Evolutionary conservation across 441 rosid genomes (phyloP), one percentile per base, ranked within the genome.

Genomic region (Erysimum pusillum): DNA sequence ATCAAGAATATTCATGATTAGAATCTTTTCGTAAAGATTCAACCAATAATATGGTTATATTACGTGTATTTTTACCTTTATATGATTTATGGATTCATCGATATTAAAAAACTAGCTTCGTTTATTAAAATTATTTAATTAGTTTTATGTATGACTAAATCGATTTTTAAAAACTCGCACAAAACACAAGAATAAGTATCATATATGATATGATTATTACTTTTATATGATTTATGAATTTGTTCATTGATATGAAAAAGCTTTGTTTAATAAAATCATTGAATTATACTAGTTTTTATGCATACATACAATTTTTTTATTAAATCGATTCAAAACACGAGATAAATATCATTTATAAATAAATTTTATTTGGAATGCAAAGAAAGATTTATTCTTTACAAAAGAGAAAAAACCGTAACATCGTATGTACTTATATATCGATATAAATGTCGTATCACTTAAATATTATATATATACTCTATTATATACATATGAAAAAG

Each of bases 1-100:
- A 77, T 71, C 72, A 71, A 49, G 44, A 64, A 57, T 64, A 41
- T 48, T 64, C 12, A 49, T 7, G 1, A 51, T 25, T 58, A 64
- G 57, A 58, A 65, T 71, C 63, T 77, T 12, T 58, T 72, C 5
- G 9, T 45, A 46, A 5, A 15, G 49, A 57, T 74, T 58, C 67
- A 5, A 10, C 52, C 53, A 36, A 20, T 61, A 5, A n/a, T 9
- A 41, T 66, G 1, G 28, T 61, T 57, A 11, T 56, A 54, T 42
- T 28, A 17, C 3, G 6, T 66, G 18, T 49, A 11, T 15, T 10
- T 45, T 9, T 11, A 39, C 41, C 52, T 17, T 48, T 48, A 17
- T 3, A 45, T 45, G 9, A 7, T 15, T 48, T 48, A 48, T 6
- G 9, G 49, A 45, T 45, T 51, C 31, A 51, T 51, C 25, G 6